These are phyloP conservation scores for Epithemia pelagica DNA, from an alignment of 108 stramenopile species.

Conservation along the genomic window DNA sequence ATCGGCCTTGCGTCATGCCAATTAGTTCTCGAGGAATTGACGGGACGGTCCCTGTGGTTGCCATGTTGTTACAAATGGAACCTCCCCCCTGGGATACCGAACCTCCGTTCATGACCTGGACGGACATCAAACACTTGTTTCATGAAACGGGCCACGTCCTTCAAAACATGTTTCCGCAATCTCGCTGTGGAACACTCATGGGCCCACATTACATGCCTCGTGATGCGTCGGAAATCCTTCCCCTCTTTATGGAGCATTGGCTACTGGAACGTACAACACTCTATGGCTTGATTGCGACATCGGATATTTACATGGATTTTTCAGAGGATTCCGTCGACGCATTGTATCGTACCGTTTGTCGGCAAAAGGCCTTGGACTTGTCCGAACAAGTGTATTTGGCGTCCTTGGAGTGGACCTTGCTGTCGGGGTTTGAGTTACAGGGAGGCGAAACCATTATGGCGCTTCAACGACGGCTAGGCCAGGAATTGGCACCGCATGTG, in stretches of 20 bases:
- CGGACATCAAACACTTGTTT: slow-evolving; percentile 8
- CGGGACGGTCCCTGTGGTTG: neutral
- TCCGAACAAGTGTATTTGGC: slow-evolving; percentile 9
- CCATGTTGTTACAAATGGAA: slow-evolving; percentile 3
- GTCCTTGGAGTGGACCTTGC: slow-evolving; percentile 8
- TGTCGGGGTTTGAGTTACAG: slow-evolving; percentile 12
- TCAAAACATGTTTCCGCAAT: slow-evolving; percentile 4
- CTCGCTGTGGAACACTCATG: neutral
- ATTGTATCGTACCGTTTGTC: neutral
- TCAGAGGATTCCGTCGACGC: slow-evolving; percentile 7
- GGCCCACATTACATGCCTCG: slow-evolving; percentile 4
- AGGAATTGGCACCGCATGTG: slow-evolving; percentile 10
- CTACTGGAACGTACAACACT: slow-evolving; percentile 7
- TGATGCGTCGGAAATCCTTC: slow-evolving; percentile 12
- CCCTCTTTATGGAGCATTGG: slow-evolving; percentile 23
- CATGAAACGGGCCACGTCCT: slow-evolving; percentile 18
- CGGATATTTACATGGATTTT: slow-evolving; percentile 1
- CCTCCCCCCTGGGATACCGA: slow-evolving; percentile 19
- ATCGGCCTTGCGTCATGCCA: neutral
- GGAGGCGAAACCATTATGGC: slow-evolving; percentile 15
- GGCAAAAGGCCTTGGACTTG: slow-evolving; percentile 8
- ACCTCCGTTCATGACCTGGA: slow-evolving; percentile 4
- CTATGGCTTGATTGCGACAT: slow-evolving; percentile 1
- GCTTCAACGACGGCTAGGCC: slow-evolving; percentile 6
- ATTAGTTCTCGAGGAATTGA: slow-evolving; percentile 2